Conservation (phyloP, 352 stramenopile species). For the Aphanomyces euteiches region DNA sequence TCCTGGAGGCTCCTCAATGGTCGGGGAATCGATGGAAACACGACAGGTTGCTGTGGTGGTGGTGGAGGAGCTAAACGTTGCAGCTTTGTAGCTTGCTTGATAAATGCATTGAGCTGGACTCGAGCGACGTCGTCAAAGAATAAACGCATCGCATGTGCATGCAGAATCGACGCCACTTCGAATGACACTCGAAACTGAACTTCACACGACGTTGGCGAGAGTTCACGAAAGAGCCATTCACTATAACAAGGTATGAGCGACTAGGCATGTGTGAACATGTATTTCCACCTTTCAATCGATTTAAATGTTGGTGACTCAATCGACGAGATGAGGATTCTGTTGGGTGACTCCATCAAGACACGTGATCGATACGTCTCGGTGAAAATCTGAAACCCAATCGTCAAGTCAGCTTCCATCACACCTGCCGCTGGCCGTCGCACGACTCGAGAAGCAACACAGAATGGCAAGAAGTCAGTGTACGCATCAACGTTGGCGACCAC, state of each 20-base stretch:
- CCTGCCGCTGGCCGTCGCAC: slow-evolving; percentile 66
- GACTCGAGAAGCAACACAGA: slow-evolving; percentile 74
- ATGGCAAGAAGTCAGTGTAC: slow-evolving; percentile 76
- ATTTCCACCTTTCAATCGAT: slow-evolving; percentile 69
- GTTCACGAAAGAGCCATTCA: slow-evolving; percentile 62
- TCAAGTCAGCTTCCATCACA: slow-evolving; percentile 70
- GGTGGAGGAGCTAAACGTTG: slow-evolving; percentile 34
- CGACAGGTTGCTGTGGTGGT: slow-evolving; percentile 40
- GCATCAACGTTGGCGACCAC: slow-evolving; percentile 68
- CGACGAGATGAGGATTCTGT: slow-evolving; percentile 68
- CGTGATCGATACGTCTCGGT: slow-evolving; percentile 76
- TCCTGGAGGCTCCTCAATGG: not conserved
- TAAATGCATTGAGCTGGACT: slow-evolving; percentile 79
- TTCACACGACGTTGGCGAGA: slow-evolving; percentile 54
- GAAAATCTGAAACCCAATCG: slow-evolving; percentile 77
- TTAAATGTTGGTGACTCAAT: slow-evolving; percentile 85
- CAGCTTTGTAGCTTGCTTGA: slow-evolving; percentile 55
- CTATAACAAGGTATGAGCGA: slow-evolving; percentile 31
- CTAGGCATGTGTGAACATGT: too few relatives aligned
- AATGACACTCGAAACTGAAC: slow-evolving; percentile 63
- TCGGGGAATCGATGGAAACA: slow-evolving; percentile 6
- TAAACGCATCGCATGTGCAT: slow-evolving; percentile 73
- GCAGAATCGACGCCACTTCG: slow-evolving; percentile 62
- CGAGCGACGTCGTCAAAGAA: slow-evolving; percentile 83
- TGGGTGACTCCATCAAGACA: slow-evolving; percentile 34